Base-by-base conservation (phyloP, 257 asterid genomes). In the Solanum chilense region DNA sequence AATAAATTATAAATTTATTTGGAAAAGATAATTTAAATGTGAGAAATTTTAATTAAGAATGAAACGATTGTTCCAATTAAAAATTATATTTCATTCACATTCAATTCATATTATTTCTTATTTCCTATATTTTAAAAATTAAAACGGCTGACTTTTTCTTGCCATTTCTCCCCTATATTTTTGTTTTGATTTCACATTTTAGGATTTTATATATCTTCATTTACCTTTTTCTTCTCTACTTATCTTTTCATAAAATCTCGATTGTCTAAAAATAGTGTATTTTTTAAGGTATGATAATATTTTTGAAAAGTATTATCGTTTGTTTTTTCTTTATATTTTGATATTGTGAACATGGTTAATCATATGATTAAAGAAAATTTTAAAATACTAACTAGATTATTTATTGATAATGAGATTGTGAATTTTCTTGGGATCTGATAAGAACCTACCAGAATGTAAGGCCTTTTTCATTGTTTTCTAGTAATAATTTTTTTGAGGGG, bases 381-480 rank as follows among this genome's bases (percentile, higher is more conserved):
- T 60, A 45, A 39, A 39, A 70, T 20, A 16, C 33, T 12, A 47
- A 80, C 14, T 58, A 76, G 37, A 41, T 41, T 80, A 29, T 29
- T 81, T 81, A 49, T 47, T 64, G 87, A 73, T 44, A 39, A 62
- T 64, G 73, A 86, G 88, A 85, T 62, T 66, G 76, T 64, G 78
- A 29, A 64, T 85, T 88, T 87, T 88, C 68, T 87, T 49, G 92
- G 92, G 91, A 90, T 90, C 86, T 71, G 86, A 85, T 88, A 87
- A 88, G 85, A 88, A 85, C 86, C 87, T 87, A 82, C 56, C 86
- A 88, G 85, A 77, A 73, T 86, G 88, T 73, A 27, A 78, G 37
- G 73, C 49, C 60, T 25, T 83, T 70, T 52, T 33, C 85, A 76
- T 73, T 86, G 68, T 66, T 52, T 64, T 35, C 74, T 35, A 83